phyloP scores from a whole-genome alignment of 1,284 basidiomycete species.

The Takashimella koratensis region DNA sequence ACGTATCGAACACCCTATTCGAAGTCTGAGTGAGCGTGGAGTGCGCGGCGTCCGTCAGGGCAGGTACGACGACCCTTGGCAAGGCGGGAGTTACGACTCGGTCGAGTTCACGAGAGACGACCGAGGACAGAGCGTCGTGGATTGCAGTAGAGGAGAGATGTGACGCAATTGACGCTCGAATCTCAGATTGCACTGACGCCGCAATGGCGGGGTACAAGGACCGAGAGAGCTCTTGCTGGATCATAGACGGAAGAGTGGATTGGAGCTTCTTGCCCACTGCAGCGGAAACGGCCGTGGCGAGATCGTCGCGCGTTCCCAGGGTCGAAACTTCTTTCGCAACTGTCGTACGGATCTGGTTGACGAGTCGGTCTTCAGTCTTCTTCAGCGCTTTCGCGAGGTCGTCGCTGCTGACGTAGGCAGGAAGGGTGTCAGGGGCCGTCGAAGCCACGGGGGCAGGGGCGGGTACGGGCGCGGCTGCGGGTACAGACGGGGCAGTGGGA shows the following conservation, averaged over 20 bases:
- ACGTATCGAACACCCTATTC: constrained; percentile 24
- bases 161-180: constrained; percentile 15
- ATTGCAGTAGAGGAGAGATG: constrained; percentile 20
- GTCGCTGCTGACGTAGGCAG: constrained; percentile 4
- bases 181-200: constrained; percentile 20
- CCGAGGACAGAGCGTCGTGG: constrained; percentile 18
- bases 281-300: constrained; percentile 6
- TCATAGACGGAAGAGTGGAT: constrained; percentile 14
- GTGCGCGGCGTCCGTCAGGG: constrained; percentile 14
- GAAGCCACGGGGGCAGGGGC: background rate
- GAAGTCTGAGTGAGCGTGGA: background rate
- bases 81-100: constrained; percentile 26
- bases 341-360: constrained; percentile 17
- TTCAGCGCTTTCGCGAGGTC: constrained; percentile 12
- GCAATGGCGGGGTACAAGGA: constrained; percentile 19
- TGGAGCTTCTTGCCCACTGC: constrained; percentile 27
- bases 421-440: background rate
- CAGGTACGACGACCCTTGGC: constrained; percentile 26
- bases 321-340: constrained; percentile 9
- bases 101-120: constrained; percentile 29
- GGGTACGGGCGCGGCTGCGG: no score
- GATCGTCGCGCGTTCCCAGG: constrained; percentile 4
- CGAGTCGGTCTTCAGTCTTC: constrained; percentile 33
- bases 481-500: background rate
- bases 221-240: constrained; percentile 25